Conservation (phyloP, 805 yeast genomes). For the Kockiozyma suomiensis region DNA sequence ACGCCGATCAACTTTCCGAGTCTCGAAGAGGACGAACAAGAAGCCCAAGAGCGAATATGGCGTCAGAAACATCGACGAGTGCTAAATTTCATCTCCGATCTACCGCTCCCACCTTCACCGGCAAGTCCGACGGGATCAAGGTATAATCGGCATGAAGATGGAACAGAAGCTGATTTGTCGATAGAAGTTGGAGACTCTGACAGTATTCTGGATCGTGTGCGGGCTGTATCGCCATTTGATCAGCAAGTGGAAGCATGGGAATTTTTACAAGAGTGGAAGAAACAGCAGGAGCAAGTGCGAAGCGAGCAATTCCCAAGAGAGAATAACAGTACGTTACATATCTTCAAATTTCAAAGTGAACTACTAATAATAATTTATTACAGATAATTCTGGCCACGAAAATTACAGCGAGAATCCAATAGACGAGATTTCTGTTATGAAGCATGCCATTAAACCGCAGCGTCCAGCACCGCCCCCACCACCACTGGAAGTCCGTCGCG, state of each 20-base stretch:
- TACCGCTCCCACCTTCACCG: slow-evolving; percentile 5
- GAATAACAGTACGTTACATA: too few relatives aligned
- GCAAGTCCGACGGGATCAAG: slow-evolving; percentile 7
- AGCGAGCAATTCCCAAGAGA: not conserved
- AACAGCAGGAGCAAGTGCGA: not conserved
- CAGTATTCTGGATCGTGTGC: not conserved
- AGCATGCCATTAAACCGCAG: not conserved
- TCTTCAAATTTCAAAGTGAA: too few relatives aligned
- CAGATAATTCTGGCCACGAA: too few relatives aligned
- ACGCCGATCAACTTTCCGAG: not conserved
- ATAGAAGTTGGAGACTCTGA: not conserved
- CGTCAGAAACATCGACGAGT: slow-evolving; percentile 5
- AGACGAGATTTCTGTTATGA: not conserved
- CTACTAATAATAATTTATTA: too few relatives aligned
- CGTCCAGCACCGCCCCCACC: not conserved
- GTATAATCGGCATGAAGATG: not conserved
- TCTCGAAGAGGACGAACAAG: not conserved
- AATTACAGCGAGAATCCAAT: too few relatives aligned
- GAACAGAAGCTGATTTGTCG: not conserved
- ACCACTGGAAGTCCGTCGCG: not conserved
- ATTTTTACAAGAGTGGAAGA: not conserved
- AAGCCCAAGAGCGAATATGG: slow-evolving; percentile 3
- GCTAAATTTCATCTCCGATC: slow-evolving; percentile 4
- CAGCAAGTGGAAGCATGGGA: not conserved
- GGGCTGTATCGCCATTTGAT: not conserved